These are phyloP conservation scores for Astrothelium macrocarpum DNA, from an alignment of 495 filamentous ascomycete genomes.

Conservation along the genomic window DNA sequence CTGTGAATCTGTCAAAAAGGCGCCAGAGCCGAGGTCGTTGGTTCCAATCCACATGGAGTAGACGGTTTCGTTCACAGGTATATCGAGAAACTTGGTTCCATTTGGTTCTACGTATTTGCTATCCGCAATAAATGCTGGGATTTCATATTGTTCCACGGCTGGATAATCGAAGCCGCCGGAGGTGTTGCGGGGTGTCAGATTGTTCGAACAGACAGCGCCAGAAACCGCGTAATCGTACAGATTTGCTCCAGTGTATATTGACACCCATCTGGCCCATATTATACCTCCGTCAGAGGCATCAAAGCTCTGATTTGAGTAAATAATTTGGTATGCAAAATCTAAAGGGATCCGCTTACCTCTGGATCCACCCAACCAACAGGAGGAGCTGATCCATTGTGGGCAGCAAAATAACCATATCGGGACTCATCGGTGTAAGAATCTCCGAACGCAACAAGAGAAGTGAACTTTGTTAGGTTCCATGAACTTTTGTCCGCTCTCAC, in stretches of 20 bases:
- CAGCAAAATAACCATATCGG: slow-evolving; percentile 50
- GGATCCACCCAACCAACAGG: slow-evolving; percentile 47
- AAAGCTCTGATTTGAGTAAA: slow-evolving; percentile 9
- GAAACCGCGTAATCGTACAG: slow-evolving; percentile 66
- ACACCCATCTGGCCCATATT: slow-evolving; percentile 56
- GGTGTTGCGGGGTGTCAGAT: slow-evolving; percentile 46
- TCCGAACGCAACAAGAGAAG: slow-evolving; percentile 51
- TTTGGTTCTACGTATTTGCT: slow-evolving; percentile 33
- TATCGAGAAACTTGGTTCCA: slow-evolving; percentile 41
- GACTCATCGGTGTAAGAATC: slow-evolving; percentile 70
- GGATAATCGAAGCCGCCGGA: slow-evolving; percentile 44
- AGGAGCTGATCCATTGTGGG: slow-evolving; percentile 47
- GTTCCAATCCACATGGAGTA: slow-evolving; percentile 72
- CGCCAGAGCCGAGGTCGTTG: slow-evolving; percentile 58
- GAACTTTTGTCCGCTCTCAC: not conserved
- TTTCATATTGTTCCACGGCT: slow-evolving; percentile 54
- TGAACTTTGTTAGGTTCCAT: slow-evolving; percentile 38
- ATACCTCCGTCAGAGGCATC: slow-evolving; percentile 53
- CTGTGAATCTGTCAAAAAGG: slow-evolving; percentile 55
- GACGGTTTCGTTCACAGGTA: slow-evolving; percentile 48
- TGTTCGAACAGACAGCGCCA: slow-evolving; percentile 62
- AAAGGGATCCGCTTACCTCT: slow-evolving; percentile 23
- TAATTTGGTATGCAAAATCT: not conserved
- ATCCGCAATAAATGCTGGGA: slow-evolving; percentile 60
- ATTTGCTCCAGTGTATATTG: slow-evolving; percentile 43